Evolutionary conservation across 2,329 filamentous ascomycete genomes (phyloP).

Genomic region (Neocatenulostroma microsporum): DNA sequence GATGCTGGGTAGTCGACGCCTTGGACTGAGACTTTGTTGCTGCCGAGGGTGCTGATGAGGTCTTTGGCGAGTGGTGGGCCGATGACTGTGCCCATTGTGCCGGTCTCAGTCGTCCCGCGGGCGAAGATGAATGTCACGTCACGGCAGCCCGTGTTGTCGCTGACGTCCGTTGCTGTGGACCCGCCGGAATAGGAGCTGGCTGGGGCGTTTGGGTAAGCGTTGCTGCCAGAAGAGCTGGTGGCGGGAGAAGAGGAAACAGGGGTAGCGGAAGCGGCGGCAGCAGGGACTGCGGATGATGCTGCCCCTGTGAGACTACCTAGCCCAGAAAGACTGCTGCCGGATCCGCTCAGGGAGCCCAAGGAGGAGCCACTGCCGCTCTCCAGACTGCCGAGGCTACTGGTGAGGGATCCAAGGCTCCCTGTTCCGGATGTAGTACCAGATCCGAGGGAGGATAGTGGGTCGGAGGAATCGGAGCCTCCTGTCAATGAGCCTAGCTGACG

Average conservation of each 20-base stretch:
- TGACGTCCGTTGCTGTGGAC: slow-evolving; percentile 12
- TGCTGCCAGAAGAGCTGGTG: background rate
- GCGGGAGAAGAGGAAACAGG: background rate
- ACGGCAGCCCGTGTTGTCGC: slow-evolving; percentile 29
- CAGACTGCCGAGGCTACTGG: no score
- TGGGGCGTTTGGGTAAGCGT: slow-evolving; percentile 2
- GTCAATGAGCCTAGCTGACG: no score
- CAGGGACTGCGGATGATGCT: background rate
- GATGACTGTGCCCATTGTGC: slow-evolving; percentile 44
- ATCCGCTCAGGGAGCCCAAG: no score
- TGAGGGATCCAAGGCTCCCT: no score
- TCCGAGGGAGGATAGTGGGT: no score
- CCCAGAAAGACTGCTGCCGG: no score
- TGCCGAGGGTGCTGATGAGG: slow-evolving; percentile 1
- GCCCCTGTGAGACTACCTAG: no score
- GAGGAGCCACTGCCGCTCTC: no score
- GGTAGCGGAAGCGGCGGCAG: background rate
- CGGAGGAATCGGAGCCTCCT: no score
- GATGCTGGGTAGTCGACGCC: slow-evolving; percentile 42
- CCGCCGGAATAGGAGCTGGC: slow-evolving; percentile 4
- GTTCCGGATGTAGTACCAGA: no score
- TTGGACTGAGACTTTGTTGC: no score
- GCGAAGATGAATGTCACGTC: slow-evolving; percentile 49
- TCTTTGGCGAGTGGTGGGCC: slow-evolving; percentile 43
- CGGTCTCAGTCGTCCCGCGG: slow-evolving; percentile 47